Percentiles rank a stretch among this genome's conserved stretches.
Conservation (phyloP, 164 flowering plant species). For the Santalum album region DNA sequence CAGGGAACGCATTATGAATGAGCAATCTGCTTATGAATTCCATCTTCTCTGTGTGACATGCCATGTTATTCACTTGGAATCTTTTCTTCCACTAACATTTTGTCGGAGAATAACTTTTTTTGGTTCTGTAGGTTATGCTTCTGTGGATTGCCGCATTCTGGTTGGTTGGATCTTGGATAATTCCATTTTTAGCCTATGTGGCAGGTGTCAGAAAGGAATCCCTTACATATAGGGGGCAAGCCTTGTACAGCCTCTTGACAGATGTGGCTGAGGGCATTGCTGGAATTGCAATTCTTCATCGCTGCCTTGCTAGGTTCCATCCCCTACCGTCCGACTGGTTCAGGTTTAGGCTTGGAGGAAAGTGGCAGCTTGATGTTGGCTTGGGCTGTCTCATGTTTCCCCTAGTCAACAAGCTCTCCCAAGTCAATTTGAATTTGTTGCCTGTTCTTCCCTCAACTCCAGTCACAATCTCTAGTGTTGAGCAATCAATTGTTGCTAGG, state of each 20-base stretch:
- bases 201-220: neutral
- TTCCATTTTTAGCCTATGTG: neutral
- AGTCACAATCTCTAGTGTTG: neutral
- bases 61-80: too few relatives aligned
- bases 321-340: neutral
- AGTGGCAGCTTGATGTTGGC: neutral
- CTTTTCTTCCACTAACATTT: too few relatives aligned
- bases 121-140: neutral
- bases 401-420: neutral
- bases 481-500: neutral
- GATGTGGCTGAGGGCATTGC: neutral
- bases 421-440: neutral
- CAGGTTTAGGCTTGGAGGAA: neutral
- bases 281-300: neutral
- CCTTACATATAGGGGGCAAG: too few relatives aligned
- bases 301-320: neutral
- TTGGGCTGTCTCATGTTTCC: conserved; percentile 1
- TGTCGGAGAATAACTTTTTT: neutral
- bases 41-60: too few relatives aligned
- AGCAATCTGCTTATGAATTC: too few relatives aligned
- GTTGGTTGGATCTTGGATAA: neutral
- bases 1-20: too few relatives aligned
- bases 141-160: neutral
- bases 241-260: neutral
- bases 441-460: neutral